Percentiles rank a stretch among this genome's conserved stretches.
Evolutionary conservation across 1,139 yeast genomes (phyloP).

Genomic region (Pneumocystis sp.): DNA sequence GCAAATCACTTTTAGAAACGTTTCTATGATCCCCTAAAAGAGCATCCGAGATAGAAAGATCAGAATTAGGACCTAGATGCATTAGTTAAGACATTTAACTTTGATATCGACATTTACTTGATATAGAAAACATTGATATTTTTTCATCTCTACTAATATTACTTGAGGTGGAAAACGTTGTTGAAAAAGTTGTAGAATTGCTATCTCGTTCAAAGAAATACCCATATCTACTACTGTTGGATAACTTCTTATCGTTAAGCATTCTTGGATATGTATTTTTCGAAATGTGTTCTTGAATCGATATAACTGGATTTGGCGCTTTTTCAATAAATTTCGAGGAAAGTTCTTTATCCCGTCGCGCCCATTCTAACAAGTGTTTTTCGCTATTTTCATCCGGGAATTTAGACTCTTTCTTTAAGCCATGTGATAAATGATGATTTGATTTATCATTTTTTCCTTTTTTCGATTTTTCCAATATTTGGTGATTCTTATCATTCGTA

Average conservation of each 20-base stretch:
- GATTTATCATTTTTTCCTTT: not conserved
- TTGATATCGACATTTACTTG: not conserved
- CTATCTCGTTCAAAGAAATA: not conserved
- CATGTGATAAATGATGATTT: not conserved
- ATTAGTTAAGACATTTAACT: not conserved
- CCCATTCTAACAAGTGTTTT: not conserved
- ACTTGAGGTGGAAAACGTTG: not conserved
- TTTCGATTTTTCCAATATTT: not conserved
- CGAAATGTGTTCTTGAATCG: not conserved
- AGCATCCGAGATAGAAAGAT: not conserved
- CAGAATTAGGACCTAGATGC: not conserved
- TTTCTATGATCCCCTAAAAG: not conserved
- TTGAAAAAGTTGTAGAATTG: not conserved
- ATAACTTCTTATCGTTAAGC: not conserved
- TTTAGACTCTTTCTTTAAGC: not conserved
- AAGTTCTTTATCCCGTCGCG: conserved; percentile 1
- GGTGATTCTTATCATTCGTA: not conserved
- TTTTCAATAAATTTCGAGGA: not conserved
- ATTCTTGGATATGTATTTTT: not conserved
- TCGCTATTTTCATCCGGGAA: conserved; percentile 1
- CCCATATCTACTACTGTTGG: not conserved
- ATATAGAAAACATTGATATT: not conserved
- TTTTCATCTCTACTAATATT: not conserved
- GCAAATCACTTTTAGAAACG: not conserved
- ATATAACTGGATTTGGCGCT: not conserved